Evolutionary conservation across 2,329 filamentous ascomycete genomes (phyloP).

Genomic region (Zarea fungicola): DNA sequence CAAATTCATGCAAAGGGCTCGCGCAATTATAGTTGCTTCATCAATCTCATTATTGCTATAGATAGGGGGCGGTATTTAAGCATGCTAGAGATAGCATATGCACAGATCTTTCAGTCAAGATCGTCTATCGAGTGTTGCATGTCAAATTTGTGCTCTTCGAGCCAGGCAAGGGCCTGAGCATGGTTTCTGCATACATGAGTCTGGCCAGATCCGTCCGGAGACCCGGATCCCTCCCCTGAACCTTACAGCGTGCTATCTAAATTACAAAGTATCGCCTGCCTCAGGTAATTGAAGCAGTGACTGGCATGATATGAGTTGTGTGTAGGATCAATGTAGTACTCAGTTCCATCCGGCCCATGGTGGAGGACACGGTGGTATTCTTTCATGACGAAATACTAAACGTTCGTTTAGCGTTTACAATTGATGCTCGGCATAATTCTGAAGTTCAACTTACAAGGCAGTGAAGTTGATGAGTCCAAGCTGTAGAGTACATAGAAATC

Average conservation of each 20-base stretch:
- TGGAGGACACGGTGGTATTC: neutral
- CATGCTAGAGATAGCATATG: too few species aligned
- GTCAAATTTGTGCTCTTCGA: neutral
- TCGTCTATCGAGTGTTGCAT: neutral
- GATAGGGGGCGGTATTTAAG: too few species aligned
- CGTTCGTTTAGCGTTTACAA: too few species aligned
- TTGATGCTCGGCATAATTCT: neutral
- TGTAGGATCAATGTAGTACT: neutral
- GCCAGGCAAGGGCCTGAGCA: neutral
- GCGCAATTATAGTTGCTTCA: too few species aligned
- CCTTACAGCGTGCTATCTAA: neutral
- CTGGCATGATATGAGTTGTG: neutral
- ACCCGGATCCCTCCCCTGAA: neutral
- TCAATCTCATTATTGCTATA: too few species aligned
- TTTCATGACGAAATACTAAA: neutral
- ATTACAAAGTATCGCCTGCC: neutral
- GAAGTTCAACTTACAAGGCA: neutral
- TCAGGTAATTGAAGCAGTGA: neutral
- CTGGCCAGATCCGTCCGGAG: neutral
- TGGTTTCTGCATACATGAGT: neutral
- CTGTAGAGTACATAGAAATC: neutral
- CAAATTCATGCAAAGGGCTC: too few species aligned
- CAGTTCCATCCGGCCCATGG: neutral
- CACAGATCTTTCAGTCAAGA: too few species aligned
- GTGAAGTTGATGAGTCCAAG: neutral